Base-by-base conservation (phyloP, 202 grass and related monocot genomes). In the Saccharum hybrid region DNA sequence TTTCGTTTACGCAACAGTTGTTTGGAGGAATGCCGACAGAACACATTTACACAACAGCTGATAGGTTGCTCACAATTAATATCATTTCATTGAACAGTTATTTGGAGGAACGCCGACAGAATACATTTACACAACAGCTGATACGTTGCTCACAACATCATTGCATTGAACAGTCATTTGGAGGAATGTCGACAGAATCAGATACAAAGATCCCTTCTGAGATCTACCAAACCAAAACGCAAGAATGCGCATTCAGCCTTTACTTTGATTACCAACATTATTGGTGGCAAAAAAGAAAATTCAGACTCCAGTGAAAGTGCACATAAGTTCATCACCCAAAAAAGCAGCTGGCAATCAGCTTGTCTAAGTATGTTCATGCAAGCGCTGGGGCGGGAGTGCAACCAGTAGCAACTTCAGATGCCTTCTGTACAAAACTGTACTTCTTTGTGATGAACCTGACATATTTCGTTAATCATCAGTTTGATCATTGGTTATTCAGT, bases 401-500 rank as follows among this genome's bases (percentile, higher is more conserved):
- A 77, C 89, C 96, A 73, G 89, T 89, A 66, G 84, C 90, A 63
- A 83, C 83, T 89, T 90, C 79, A 0, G 82, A 85, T 54, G 61
- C 85, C 91, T 94, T 92, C 85, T 87, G 94, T 61, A 85, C 70
- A 30, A 91, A 82, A 71, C 91, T 92, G 78, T 93, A 95, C 74
- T 98, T 98, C 85, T 94, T 92, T 71, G 93, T 96, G 68, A 92
- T 86, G 33, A 98, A 96, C 89, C 93, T 99, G 84, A 26, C 69
- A 94, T 46, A 72, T 66, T 72, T 80, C 51, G 72, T 42, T 42
- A 18, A 65, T 77, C 56, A 82, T 57, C 52, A n/a, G 73, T 66
- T 83, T 40, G 15, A 82, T 12, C 18, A 79, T 64, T 41, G 33
- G 9, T 68, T 56, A 76, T 19, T 19, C 36, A 0, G 16, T 42